Conservation (phyloP, 1,284 basidiomycete genomes). For the Apiotrichum sp. region DNA sequence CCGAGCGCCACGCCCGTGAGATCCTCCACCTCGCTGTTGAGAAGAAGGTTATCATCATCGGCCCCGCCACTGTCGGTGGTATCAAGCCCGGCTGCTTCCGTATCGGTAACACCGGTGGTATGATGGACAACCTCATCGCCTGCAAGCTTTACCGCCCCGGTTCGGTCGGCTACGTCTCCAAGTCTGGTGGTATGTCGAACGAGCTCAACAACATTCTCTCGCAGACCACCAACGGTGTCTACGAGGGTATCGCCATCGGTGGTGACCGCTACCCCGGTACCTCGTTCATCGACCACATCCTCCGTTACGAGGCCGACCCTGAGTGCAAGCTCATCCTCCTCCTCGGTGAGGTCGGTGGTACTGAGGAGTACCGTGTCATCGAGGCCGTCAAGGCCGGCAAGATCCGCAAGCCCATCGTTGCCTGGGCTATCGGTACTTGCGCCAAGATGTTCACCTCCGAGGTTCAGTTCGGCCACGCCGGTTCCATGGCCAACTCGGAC, state of each 20-base stretch:
- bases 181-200: conserved; percentile 99
- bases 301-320: conserved; percentile 94
- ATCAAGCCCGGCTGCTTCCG: conserved; percentile 99
- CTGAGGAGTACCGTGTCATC: conserved; percentile 98
- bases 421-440: conserved; percentile 99
- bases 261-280: conserved; percentile 98
- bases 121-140: conserved; percentile 99
- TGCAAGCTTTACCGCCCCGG: conserved; percentile 98
- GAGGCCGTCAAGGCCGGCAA: conserved; percentile 89
- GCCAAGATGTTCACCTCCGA: conserved; percentile 99
- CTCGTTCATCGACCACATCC: conserved; percentile 97
- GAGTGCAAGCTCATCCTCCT: conserved; percentile 98
- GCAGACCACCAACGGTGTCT: conserved; percentile 94
- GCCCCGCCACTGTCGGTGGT: conserved; percentile 97
- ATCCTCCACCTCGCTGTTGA: conserved; percentile 82
- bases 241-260: conserved; percentile 99
- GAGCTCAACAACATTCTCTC: conserved; percentile 99
- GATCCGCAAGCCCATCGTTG: conserved; percentile 98
- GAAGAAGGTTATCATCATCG: conserved; percentile 90
- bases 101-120: conserved; percentile 98
- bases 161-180: conserved; percentile 97
- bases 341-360: conserved; percentile 96
- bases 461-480: conserved; percentile 98
- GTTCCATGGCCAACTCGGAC: conserved; percentile 96
- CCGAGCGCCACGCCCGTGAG: conserved; percentile 93